Conservation (phyloP, 768 basidiomycete genomes). For the Hypholoma fasciculare region DNA sequence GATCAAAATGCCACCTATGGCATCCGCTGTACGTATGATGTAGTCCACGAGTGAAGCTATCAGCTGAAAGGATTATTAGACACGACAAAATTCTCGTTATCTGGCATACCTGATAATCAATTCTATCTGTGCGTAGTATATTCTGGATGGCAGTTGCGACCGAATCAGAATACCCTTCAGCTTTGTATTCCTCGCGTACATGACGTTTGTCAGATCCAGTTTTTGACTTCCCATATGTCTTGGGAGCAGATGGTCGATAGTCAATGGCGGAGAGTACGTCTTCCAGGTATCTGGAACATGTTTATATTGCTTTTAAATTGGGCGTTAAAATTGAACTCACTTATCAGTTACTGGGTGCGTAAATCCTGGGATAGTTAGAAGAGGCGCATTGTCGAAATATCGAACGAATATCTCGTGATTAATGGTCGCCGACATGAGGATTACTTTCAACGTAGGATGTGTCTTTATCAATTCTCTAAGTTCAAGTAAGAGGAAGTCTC, state of each 20-base stretch:
- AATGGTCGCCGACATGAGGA: constrained; percentile 95
- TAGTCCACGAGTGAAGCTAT: constrained; percentile 66
- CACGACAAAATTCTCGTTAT: not conserved
- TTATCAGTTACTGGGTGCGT: constrained; percentile 76
- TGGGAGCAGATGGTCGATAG: constrained; percentile 48
- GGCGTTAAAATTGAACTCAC: constrained; percentile 36
- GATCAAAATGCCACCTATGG: constrained; percentile 72
- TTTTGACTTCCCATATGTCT: constrained; percentile 37
- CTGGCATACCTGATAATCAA: constrained; percentile 69
- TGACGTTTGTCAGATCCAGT: constrained; percentile 40
- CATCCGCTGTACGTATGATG: constrained; percentile 50
- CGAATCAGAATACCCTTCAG: constrained; percentile 52
- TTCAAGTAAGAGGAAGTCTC: constrained; percentile 86
- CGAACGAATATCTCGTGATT: constrained; percentile 82
- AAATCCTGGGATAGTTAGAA: constrained; percentile 82
- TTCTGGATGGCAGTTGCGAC: constrained; percentile 57
- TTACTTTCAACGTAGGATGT: constrained; percentile 70
- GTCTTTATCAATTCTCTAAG: constrained; percentile 70
- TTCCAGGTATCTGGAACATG: constrained; percentile 69
- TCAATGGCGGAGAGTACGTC: constrained; percentile 62
- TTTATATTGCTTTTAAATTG: not conserved
- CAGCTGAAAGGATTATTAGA: constrained; percentile 38
- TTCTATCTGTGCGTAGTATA: constrained; percentile 57
- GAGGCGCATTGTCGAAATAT: constrained; percentile 82
- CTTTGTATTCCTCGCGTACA: constrained; percentile 48